A percentile compares a stretch with the other conserved stretches of the same genome.
Conservation (phyloP, 805 yeast genomes). For the Candida golubevii region DNA sequence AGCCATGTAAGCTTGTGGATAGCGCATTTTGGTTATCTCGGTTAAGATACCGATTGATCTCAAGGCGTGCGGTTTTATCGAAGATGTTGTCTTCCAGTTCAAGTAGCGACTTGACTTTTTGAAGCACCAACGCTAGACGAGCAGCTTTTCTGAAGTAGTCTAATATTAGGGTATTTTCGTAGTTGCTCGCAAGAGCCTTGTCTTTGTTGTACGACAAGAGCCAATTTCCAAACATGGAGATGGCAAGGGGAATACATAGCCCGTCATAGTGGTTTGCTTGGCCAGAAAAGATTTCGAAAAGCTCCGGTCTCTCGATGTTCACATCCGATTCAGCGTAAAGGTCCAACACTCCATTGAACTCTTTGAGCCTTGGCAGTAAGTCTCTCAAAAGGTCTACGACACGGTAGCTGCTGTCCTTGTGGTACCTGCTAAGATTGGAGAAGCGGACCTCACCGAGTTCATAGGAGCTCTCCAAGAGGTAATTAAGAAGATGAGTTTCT, state of each 20-base stretch:
- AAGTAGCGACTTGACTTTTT: slow-evolving; percentile 9
- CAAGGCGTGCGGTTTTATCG: slow-evolving; percentile 1
- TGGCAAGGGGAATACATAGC: slow-evolving; percentile 20
- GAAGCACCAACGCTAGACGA: slow-evolving; percentile 17
- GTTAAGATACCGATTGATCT: slow-evolving; percentile 11
- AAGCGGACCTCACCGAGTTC: slow-evolving; percentile 21
- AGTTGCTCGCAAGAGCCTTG: slow-evolving; percentile 14
- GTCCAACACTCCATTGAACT: slow-evolving; percentile 15
- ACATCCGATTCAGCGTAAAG: slow-evolving; percentile 14
- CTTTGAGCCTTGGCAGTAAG: slow-evolving; percentile 8
- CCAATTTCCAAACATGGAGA: slow-evolving; percentile 26
- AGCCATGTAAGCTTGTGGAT: slow-evolving; percentile 14
- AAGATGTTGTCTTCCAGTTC: slow-evolving; percentile 3
- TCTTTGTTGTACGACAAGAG: slow-evolving; percentile 19
- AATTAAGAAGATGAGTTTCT: slow-evolving; percentile 11
- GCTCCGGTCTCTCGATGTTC: slow-evolving; percentile 14
- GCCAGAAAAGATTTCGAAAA: slow-evolving; percentile 17
- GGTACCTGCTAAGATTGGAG: slow-evolving; percentile 14
- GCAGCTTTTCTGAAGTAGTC: slow-evolving; percentile 21
- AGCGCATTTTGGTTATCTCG: slow-evolving; percentile 19
- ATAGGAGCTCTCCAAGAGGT: slow-evolving; percentile 14
- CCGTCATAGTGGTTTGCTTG: slow-evolving; percentile 15
- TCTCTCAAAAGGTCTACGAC: slow-evolving; percentile 4
- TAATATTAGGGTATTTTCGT: slow-evolving; percentile 19
- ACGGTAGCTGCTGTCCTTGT: slow-evolving; percentile 2